A percentile compares a stretch with the other conserved stretches of the same genome.
Evolutionary conservation across 148 eudicot genomes (phyloP).

Genomic region (Cornus florida): DNA sequence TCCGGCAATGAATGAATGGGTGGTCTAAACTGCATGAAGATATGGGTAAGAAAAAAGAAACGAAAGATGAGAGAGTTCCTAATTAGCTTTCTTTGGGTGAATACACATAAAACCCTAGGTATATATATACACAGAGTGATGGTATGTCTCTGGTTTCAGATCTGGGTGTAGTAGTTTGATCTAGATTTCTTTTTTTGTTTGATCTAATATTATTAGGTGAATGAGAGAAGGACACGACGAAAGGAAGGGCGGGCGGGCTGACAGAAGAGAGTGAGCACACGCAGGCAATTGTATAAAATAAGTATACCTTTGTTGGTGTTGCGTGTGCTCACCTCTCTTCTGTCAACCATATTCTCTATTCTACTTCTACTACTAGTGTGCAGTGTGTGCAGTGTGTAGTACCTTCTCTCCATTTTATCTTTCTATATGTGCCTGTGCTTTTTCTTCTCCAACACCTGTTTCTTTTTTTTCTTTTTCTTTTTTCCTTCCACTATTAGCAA

Average conservation of each 20-base stretch:
- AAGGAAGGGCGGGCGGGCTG: neutral
- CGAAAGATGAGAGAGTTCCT: neutral
- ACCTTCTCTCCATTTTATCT: too few species aligned
- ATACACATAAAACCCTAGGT: neutral
- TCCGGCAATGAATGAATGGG: neutral
- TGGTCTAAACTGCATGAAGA: neutral
- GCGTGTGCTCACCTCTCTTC: slow-evolving; percentile 31
- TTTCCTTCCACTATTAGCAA: neutral
- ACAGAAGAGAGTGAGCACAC: slow-evolving; percentile 35
- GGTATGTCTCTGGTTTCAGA: neutral
- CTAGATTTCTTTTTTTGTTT: too few species aligned
- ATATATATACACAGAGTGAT: too few species aligned
- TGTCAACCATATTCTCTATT: slow-evolving; percentile 4
- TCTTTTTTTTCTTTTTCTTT: neutral
- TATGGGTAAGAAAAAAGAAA: neutral
- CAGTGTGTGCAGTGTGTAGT: too few species aligned
- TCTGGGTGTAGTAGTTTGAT: neutral
- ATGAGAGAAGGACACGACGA: neutral
- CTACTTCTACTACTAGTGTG: too few species aligned
- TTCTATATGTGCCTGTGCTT: too few species aligned
- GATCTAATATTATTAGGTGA: neutral
- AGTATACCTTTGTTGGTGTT: neutral
- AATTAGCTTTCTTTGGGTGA: neutral
- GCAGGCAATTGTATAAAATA: slow-evolving; percentile 16
- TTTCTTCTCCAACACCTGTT: neutral